A percentile compares a stretch with the other conserved stretches of the same genome.
phyloP scores from a whole-genome alignment of 108 stramenopile species.

The Fragilariopsis cylindrus region DNA sequence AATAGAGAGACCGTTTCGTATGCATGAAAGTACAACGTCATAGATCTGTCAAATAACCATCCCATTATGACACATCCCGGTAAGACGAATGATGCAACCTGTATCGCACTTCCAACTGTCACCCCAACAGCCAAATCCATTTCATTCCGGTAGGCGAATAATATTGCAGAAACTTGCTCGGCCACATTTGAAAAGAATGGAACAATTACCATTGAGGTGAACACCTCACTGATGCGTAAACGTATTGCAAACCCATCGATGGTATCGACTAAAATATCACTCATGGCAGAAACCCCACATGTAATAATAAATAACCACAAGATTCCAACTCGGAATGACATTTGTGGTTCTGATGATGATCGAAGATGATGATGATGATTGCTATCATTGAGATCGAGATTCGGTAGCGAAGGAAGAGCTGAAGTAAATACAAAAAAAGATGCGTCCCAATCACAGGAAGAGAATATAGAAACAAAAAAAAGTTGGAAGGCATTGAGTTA shows the following conservation, averaged over 20 bases:
- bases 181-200: constrained; percentile 98
- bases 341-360: constrained; percentile 22
- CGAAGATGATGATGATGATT: background rate
- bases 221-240: constrained; percentile 82
- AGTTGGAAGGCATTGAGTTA: background rate
- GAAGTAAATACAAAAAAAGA: too few species aligned
- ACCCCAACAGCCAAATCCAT: constrained; percentile 97
- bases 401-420: background rate
- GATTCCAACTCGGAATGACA: constrained; percentile 79
- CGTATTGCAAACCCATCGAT: constrained; percentile 92
- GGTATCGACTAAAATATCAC: constrained; percentile 92
- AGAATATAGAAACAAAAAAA: background rate
- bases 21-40: constrained; percentile 86
- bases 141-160: constrained; percentile 94
- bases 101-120: constrained; percentile 94
- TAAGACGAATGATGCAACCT: constrained; percentile 93
- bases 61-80: constrained; percentile 94
- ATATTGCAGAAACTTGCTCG: constrained; percentile 93
- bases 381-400: background rate
- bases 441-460: background rate
- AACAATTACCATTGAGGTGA: constrained; percentile 92
- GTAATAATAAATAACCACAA: constrained; percentile 92
- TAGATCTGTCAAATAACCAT: constrained; percentile 83
- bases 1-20: constrained; percentile 87
- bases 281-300: constrained; percentile 83